These are phyloP conservation scores for Mycena indigotica DNA, from an alignment of 768 basidiomycete species.

Conservation along the genomic window DNA sequence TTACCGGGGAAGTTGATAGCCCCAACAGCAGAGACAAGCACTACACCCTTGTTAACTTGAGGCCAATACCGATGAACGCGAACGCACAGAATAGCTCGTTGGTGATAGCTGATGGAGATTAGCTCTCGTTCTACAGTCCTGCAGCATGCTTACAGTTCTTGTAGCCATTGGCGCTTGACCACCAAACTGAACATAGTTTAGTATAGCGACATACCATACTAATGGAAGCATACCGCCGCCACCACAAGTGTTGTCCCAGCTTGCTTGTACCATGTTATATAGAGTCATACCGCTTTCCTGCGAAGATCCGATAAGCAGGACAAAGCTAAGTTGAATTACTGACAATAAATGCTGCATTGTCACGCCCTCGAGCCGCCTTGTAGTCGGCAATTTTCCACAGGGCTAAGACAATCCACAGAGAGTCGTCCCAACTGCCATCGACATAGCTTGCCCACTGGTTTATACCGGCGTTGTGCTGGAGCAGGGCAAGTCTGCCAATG, in stretches of 20 bases:
- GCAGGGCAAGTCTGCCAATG: slow-evolving; percentile 44
- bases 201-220: not conserved
- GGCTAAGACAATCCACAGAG: slow-evolving; percentile 58
- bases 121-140: not conserved
- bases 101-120: slow-evolving; percentile 43
- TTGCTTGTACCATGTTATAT: slow-evolving; percentile 50
- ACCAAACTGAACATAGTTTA: slow-evolving; percentile 45
- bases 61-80: not conserved
- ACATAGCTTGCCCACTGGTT: slow-evolving; percentile 48
- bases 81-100: slow-evolving; percentile 50
- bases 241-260: slow-evolving; percentile 54
- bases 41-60: not conserved
- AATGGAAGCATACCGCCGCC: slow-evolving; percentile 45
- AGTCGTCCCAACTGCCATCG: slow-evolving; percentile 55
- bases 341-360: slow-evolving; percentile 32
- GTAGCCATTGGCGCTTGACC: slow-evolving; percentile 57
- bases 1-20: slow-evolving; percentile 41
- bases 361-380: slow-evolving; percentile 43
- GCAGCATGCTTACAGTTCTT: slow-evolving; percentile 39
- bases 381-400: slow-evolving; percentile 63
- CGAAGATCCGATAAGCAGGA: not conserved
- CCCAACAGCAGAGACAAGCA: slow-evolving; percentile 51
- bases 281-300: slow-evolving; percentile 49
- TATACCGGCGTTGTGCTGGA: slow-evolving; percentile 28
- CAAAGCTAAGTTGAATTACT: not conserved